Conservation (phyloP, 163 green algal species). For the Scenedesmus sp. region DNA sequence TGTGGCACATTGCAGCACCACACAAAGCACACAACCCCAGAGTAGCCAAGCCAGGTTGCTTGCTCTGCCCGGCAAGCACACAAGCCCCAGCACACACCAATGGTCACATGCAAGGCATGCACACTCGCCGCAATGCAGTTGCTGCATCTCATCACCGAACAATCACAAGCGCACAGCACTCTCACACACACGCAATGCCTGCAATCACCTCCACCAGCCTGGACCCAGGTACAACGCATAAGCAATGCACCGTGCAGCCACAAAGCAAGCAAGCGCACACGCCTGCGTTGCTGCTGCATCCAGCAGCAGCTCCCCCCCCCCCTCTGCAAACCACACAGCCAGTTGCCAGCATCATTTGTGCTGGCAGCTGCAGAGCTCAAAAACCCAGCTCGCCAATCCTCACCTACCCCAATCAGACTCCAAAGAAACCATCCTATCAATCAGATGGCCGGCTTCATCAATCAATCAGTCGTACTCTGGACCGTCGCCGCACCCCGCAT, state of each 20-base stretch:
- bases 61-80: not conserved
- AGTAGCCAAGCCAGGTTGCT: not conserved
- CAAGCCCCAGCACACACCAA: not conserved
- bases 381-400: not conserved
- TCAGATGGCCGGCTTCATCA: not conserved
- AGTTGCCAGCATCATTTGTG: not conserved
- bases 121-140: not conserved
- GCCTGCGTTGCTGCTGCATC: not conserved
- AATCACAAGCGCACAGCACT: not conserved
- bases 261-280: not conserved
- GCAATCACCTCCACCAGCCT: not conserved
- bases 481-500: slow-evolving; percentile 1
- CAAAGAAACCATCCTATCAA: not conserved
- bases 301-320: not conserved
- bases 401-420: not conserved
- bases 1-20: slow-evolving; percentile 11
- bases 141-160: not conserved
- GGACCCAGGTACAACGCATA: not conserved
- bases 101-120: not conserved
- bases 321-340: not conserved
- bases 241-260: not conserved
- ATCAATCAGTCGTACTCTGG: slow-evolving; percentile 14
- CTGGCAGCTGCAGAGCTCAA: not conserved
- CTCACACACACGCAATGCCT: not conserved
- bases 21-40: not conserved